Conservation (phyloP, 768 basidiomycete species). For the Termitomyces sp. region DNA sequence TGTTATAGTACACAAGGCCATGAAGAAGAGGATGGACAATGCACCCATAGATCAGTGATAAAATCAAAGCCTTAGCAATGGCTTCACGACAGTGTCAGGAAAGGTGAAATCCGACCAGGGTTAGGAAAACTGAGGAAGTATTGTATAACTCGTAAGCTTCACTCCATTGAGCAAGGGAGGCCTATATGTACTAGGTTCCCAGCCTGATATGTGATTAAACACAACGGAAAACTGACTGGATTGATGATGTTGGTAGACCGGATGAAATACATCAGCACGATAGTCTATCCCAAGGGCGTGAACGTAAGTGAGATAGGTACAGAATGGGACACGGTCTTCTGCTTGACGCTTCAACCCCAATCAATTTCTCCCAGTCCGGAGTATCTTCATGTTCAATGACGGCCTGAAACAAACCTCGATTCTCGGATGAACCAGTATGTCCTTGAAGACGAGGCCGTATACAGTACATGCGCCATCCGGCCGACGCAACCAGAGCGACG, state of each 20-base stretch:
- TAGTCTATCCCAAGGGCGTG: slow-evolving; percentile 51
- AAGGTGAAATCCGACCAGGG: slow-evolving; percentile 50
- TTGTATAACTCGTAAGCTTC: slow-evolving; percentile 49
- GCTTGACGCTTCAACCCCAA: slow-evolving; percentile 60
- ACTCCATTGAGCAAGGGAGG: slow-evolving; percentile 66
- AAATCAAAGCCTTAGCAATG: slow-evolving; percentile 64
- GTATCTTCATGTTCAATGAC: slow-evolving; percentile 45
- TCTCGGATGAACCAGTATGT: slow-evolving; percentile 41
- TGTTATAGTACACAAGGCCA: slow-evolving; percentile 65
- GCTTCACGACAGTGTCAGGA: slow-evolving; percentile 53
- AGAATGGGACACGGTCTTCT: slow-evolving; percentile 56
- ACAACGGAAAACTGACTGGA: slow-evolving; percentile 35
- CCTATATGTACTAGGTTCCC: slow-evolving; percentile 24
- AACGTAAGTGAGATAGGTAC: slow-evolving; percentile 61
- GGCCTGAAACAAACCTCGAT: slow-evolving; percentile 38
- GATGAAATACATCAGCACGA: slow-evolving; percentile 48
- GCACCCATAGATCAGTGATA: slow-evolving; percentile 58
- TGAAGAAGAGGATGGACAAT: slow-evolving; percentile 45
- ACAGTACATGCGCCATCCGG: slow-evolving; percentile 38
- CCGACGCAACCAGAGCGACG: slow-evolving; percentile 32
- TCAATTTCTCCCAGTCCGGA: slow-evolving; percentile 36
- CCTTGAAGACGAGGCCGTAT: slow-evolving; percentile 24
- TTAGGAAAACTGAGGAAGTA: slow-evolving; percentile 15
- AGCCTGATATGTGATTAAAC: background rate
- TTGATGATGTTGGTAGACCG: slow-evolving; percentile 50